phyloP scores from a whole-genome alignment of 192 early-diverging fungal genomes.

The Chytriomyces sp. region DNA sequence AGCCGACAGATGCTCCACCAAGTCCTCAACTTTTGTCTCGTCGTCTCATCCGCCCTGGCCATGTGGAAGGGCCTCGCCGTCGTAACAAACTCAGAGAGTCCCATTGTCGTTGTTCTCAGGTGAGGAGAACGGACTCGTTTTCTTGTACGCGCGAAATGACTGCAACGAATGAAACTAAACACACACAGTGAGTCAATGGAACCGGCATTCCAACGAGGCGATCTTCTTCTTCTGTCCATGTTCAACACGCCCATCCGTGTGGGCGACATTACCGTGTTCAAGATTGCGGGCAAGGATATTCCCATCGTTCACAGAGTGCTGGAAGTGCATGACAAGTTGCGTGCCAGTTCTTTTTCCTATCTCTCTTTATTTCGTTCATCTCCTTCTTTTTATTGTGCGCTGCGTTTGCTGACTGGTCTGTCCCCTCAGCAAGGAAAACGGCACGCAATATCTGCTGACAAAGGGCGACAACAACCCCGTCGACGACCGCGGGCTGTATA shows the following conservation, averaged over 20 bases:
- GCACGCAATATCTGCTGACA: slow-evolving; percentile 85
- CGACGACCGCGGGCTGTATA: slow-evolving; percentile 92
- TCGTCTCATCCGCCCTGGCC: slow-evolving; percentile 92
- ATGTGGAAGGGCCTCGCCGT: slow-evolving; percentile 93
- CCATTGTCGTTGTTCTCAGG: slow-evolving; percentile 96
- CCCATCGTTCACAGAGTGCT: slow-evolving; percentile 98
- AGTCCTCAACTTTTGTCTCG: slow-evolving; percentile 85
- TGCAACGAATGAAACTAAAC: neutral
- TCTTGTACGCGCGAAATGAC: neutral
- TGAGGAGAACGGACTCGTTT: slow-evolving; percentile 29
- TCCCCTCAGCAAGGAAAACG: slow-evolving; percentile 50
- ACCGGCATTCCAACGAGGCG: slow-evolving; percentile 92
- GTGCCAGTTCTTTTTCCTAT: slow-evolving; percentile 1
- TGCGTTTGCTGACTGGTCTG: neutral
- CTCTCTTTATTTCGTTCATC: neutral
- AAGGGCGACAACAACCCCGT: slow-evolving; percentile 95
- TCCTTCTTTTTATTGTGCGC: neutral
- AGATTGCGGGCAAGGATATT: slow-evolving; percentile 82
- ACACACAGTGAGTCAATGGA: slow-evolving; percentile 88
- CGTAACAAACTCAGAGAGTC: slow-evolving; percentile 87
- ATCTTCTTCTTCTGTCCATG: slow-evolving; percentile 86
- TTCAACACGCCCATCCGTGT: slow-evolving; percentile 74
- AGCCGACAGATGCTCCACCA: slow-evolving; percentile 59
- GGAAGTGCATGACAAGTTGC: slow-evolving; percentile 85
- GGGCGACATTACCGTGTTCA: slow-evolving; percentile 96